Percentiles rank a stretch among this genome's conserved stretches.
phyloP scores from a whole-genome alignment of 202 grass and related monocot genomes.

The Schoenoplectus tabernaemontani region DNA sequence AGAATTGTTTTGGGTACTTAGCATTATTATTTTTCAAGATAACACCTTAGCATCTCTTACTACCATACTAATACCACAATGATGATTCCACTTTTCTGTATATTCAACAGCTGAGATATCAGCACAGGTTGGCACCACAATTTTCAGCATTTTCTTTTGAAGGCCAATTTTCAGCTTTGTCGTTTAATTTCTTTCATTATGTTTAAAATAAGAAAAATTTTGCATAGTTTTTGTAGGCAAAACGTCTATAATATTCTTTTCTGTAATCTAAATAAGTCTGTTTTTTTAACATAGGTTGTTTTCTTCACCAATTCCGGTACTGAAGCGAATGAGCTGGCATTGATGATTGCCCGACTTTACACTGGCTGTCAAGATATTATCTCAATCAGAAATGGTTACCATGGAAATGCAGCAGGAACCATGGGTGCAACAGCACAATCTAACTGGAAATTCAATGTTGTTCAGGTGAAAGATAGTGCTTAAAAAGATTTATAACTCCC shows the following conservation, averaged over 20 bases:
- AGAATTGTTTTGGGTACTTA: not conserved
- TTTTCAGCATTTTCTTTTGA: not conserved
- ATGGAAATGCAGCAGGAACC: slow-evolving; percentile 88
- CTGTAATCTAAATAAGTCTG: not conserved
- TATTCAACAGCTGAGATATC: not conserved
- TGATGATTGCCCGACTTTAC: slow-evolving; percentile 87
- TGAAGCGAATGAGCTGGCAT: slow-evolving; percentile 84
- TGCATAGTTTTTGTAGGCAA: not conserved
- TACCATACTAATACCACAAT: not conserved
- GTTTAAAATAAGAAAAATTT: not conserved
- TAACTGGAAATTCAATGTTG: slow-evolving; percentile 96
- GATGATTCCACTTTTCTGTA: not conserved
- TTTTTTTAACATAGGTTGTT: slow-evolving; percentile 47
- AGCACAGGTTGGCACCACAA: not conserved
- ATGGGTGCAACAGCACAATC: slow-evolving; percentile 75
- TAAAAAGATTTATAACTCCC: not conserved
- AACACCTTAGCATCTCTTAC: not conserved
- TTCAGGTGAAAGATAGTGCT: slow-evolving; percentile 34
- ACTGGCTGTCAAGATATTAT: slow-evolving; percentile 86
- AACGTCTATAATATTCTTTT: not conserved
- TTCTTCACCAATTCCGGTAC: slow-evolving; percentile 99
- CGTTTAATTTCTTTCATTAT: not conserved
- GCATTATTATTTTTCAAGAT: not conserved
- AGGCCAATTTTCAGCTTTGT: too few species aligned
- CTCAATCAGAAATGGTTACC: slow-evolving; percentile 87